A percentile compares a stretch with the other conserved stretches of the same genome.
These are phyloP conservation scores for Neurospora sp. DNA, from an alignment of 495 filamentous ascomycete species.

Conservation along the genomic window DNA sequence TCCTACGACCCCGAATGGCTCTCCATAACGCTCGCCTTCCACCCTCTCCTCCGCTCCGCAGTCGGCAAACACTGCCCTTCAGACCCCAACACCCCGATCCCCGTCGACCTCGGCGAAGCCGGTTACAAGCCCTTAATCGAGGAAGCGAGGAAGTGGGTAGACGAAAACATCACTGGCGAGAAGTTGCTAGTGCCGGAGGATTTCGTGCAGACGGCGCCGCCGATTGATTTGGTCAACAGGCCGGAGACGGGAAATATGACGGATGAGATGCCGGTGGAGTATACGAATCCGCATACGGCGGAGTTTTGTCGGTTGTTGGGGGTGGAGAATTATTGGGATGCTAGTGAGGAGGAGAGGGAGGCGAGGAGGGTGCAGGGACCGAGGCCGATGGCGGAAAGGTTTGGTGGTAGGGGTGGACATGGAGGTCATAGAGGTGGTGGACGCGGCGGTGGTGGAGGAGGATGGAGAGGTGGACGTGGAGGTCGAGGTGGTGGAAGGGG, in stretches of 20 bases:
- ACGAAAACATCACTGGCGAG: conserved; percentile 52
- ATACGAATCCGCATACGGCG: conserved; percentile 70
- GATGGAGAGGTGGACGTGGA: conserved; percentile 24
- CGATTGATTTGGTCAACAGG: conserved; percentile 40
- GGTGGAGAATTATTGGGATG: conserved; percentile 66
- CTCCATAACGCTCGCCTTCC: conserved; percentile 77
- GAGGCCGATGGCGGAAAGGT: conserved; percentile 20
- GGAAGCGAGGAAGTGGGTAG: conserved; percentile 60
- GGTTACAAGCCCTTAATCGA: conserved; percentile 54
- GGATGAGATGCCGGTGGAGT: conserved; percentile 53
- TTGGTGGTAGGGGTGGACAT: conserved; percentile 20
- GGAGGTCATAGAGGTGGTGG: conserved; percentile 26
- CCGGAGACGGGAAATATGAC: conserved; percentile 14
- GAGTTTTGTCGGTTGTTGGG: conserved; percentile 67
- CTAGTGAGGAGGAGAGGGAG: conserved; percentile 55
- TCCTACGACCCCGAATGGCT: conserved; percentile 93
- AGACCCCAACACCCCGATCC: conserved; percentile 33
- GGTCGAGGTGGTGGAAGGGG: conserved; percentile 13
- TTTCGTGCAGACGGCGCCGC: conserved; percentile 66
- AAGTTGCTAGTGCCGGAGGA: conserved; percentile 61
- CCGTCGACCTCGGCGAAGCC: conserved; percentile 50
- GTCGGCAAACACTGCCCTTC: neutral
- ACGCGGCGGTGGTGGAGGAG: conserved; percentile 27
- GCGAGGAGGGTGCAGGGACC: conserved; percentile 38
- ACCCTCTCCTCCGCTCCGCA: conserved; percentile 47